Percentiles rank a stretch among this genome's conserved stretches.
Evolutionary conservation across 139 green algal species (phyloP).

Genomic region (Monoraphidium neglectum): DNA sequence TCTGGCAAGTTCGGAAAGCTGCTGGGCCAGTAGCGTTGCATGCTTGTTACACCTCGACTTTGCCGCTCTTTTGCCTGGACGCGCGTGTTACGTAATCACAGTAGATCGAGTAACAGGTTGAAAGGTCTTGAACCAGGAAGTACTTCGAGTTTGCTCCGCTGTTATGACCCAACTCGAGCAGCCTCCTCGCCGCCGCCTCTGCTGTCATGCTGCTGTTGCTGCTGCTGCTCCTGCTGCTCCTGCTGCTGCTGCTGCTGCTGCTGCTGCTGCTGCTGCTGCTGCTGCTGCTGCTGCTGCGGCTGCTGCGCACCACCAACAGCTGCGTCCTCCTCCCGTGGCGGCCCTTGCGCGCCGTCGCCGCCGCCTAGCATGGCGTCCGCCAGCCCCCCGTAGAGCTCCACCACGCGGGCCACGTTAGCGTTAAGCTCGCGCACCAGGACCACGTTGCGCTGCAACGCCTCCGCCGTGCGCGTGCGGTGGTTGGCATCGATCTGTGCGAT

Average conservation of each 20-base stretch:
- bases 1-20: not conserved
- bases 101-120: not conserved
- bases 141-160: not conserved
- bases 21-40: not conserved
- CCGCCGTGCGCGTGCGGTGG: conserved; percentile 32
- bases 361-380: not conserved
- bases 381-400: conserved; percentile 20
- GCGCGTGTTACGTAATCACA: not conserved
- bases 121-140: not conserved
- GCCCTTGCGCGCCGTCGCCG: conserved; percentile 16
- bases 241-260: not conserved
- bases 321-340: conserved; percentile 1
- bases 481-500: conserved; percentile 46
- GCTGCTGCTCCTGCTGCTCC: not conserved
- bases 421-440: conserved; percentile 43
- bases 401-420: conserved; percentile 21
- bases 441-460: conserved; percentile 39
- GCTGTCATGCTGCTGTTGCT: not conserved
- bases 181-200: not conserved
- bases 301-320: not conserved
- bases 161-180: not conserved
- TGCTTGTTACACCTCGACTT: not conserved
- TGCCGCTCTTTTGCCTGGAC: not conserved
- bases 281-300: conserved; percentile 17
- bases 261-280: conserved; percentile 23